Conservation (phyloP, 495 filamentous ascomycete species). For the Neurospora pannonica region DNA sequence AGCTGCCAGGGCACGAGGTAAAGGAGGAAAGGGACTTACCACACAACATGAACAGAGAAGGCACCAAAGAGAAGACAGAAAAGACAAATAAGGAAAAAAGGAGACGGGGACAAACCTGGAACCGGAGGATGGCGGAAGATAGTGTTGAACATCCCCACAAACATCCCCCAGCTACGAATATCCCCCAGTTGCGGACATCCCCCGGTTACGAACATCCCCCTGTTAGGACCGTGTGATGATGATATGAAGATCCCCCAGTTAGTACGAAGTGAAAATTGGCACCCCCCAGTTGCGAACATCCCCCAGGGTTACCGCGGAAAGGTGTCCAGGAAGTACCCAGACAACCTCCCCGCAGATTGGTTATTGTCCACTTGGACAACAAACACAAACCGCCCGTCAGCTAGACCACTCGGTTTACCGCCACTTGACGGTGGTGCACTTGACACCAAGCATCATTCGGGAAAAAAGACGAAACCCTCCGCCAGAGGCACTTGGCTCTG, state of each 20-base stretch:
- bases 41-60: background rate
- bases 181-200: background rate
- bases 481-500: background rate
- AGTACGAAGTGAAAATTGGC: background rate
- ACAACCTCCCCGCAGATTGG: background rate
- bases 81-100: background rate
- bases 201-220: background rate
- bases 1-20: background rate
- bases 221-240: background rate
- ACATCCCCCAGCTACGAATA: background rate
- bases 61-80: background rate
- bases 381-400: background rate
- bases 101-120: background rate
- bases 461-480: background rate
- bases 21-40: background rate
- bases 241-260: background rate
- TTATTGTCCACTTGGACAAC: background rate
- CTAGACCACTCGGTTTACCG: background rate
- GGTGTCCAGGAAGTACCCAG: background rate
- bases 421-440: background rate
- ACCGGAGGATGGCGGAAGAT: background rate
- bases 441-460: background rate
- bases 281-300: background rate
- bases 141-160: background rate
- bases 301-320: background rate